Evolutionary conservation across 352 stramenopile genomes (phyloP).

Genomic region (Phytophthora sansomeana): DNA sequence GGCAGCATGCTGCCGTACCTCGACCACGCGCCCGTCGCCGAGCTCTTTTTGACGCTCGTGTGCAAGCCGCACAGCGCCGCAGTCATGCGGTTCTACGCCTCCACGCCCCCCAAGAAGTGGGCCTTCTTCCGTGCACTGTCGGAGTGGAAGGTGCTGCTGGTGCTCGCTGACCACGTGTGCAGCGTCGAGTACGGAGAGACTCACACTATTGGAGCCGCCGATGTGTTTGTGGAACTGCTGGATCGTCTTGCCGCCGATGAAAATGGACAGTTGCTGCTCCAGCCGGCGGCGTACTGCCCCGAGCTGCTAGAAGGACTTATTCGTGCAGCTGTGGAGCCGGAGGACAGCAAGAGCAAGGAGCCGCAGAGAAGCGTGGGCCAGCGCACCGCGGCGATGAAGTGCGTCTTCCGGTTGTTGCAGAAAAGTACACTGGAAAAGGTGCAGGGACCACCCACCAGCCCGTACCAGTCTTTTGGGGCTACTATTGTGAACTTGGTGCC

Average conservation of each 20-base stretch:
- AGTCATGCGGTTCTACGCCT: slow-evolving; percentile 73
- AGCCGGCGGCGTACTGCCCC: slow-evolving; percentile 83
- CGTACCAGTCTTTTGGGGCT: slow-evolving; percentile 86
- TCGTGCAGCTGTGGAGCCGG: slow-evolving; percentile 52
- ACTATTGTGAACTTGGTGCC: slow-evolving; percentile 88
- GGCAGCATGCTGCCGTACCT: slow-evolving; percentile 86
- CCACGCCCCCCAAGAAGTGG: slow-evolving; percentile 86
- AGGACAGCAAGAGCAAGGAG: slow-evolving; percentile 37
- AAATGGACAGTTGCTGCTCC: slow-evolving; percentile 89
- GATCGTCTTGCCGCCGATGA: slow-evolving; percentile 89
- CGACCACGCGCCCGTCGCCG: slow-evolving; percentile 83
- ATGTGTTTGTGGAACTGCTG: slow-evolving; percentile 90
- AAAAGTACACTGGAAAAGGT: slow-evolving; percentile 82
- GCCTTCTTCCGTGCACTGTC: slow-evolving; percentile 86
- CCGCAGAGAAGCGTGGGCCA: slow-evolving; percentile 56
- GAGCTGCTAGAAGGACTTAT: slow-evolving; percentile 89
- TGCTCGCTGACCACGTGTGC: slow-evolving; percentile 85
- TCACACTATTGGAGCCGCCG: slow-evolving; percentile 83
- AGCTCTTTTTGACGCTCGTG: slow-evolving; percentile 89
- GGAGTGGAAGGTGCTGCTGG: slow-evolving; percentile 90
- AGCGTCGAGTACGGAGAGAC: slow-evolving; percentile 63
- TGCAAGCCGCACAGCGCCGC: slow-evolving; percentile 85
- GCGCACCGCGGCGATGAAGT: slow-evolving; percentile 87
- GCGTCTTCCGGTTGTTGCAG: slow-evolving; percentile 78
- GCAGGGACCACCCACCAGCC: slow-evolving; percentile 76